Base-by-base conservation (phyloP, 2,329 filamentous ascomycete genomes). In the Colletotrichum spaethianum region DNA sequence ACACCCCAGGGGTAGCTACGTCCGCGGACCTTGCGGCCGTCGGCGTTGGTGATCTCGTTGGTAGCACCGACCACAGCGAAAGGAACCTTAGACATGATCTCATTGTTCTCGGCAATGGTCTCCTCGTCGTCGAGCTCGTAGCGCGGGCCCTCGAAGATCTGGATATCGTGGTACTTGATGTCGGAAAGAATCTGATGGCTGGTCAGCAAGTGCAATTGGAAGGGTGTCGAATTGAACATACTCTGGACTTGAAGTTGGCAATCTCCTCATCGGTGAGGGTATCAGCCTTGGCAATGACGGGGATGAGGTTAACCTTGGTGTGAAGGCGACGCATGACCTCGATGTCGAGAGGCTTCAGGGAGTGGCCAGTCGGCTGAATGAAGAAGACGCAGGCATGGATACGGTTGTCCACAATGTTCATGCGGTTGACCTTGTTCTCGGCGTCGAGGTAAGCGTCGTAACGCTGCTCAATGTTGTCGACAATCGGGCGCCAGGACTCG, bases 401-500 rank as follows among this genome's bases (percentile, higher is more conserved):
- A 79, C 96, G 94, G 90, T 98, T 99, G 87, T 99, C 96, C 75
- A 99, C 93, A 83, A 98, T 98, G 90, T 99, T 99, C 92, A 98
- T 98, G 80, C 96, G 94, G 89, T 99, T 99, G 83, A 99, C 95
- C 91, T 98, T 99, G 92, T 99, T 99, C 90, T 99, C 96, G 56
- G 96, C 96, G 85, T 99, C 96, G 72, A 99, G 90, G 85, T 98
- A 99, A 65, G 96, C 95, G 85, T 99, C 96, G 81, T 96, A 99
- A 78, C 96, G 94, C 89, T 98, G 95, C 89, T 99, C 96, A 80
- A 99, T 98, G 89, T 98, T 98, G 89, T 99, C 96, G 79, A 98
- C 93, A 85, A 99, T 99, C 69, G 96, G 96, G 80, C 96, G 92
- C 96, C 96, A 99, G 36, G 96, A 99, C 86, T 98, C 96, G 80